Conservation (phyloP, 176 grass and related monocot species). For the Zizania latifolia region DNA sequence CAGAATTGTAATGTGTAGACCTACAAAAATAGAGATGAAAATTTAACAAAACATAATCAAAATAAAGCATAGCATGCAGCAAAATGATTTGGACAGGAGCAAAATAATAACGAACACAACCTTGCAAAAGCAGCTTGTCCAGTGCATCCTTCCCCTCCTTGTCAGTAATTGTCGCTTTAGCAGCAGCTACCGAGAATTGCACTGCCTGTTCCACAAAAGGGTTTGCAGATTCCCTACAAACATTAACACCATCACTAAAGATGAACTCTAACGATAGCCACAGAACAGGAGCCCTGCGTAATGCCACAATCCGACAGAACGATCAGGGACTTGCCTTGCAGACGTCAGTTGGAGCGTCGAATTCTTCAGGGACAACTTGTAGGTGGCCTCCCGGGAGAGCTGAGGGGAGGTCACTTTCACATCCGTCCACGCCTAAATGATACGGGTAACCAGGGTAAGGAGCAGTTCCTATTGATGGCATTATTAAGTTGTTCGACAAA, state of each 20-base stretch:
- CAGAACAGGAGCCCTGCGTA: not conserved
- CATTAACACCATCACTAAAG: not conserved
- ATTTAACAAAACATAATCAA: slow-evolving; percentile 3
- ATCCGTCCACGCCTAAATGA: slow-evolving; percentile 73
- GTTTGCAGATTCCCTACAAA: slow-evolving; percentile 51
- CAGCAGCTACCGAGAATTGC: slow-evolving; percentile 66
- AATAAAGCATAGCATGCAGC: not conserved
- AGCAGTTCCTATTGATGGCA: not conserved
- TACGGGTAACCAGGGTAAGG: not conserved
- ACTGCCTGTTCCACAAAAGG: slow-evolving; percentile 91
- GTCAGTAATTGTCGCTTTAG: slow-evolving; percentile 43
- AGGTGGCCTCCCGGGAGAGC: slow-evolving; percentile 59
- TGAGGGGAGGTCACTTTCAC: slow-evolving; percentile 87
- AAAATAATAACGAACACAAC: slow-evolving; percentile 36
- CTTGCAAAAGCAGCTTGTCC: slow-evolving; percentile 71
- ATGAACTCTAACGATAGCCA: not conserved
- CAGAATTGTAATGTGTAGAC: slow-evolving; percentile 76
- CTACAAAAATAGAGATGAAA: slow-evolving; percentile 31
- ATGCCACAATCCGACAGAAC: not conserved
- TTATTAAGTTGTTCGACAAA: not conserved
- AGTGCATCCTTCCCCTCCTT: slow-evolving; percentile 58
- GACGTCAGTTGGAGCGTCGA: slow-evolving; percentile 61
- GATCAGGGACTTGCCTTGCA: slow-evolving; percentile 38
- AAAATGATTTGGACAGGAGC: not conserved
- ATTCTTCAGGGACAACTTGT: slow-evolving; percentile 74